Evolutionary conservation across 73 alveolate genomes (phyloP), one percentile per base, ranked within the genome.

Genomic region (Paraurostyla sp.): DNA sequence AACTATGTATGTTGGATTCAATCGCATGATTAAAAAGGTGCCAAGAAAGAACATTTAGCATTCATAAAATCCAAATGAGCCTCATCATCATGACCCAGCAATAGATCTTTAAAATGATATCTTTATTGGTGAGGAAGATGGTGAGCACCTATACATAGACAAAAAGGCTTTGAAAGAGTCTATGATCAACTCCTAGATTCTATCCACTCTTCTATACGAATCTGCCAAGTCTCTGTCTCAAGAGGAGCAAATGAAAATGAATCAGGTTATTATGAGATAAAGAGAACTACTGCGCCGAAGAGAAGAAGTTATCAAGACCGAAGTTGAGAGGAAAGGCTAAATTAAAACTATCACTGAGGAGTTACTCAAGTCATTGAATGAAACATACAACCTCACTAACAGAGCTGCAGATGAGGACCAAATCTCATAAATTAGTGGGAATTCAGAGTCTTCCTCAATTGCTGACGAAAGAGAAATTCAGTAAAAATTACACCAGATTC

Each of bases 1-100:
- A 78, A 41, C 83, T 73, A 85, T 91, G 76, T 85, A 85, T 45
- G 73, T 76, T 43, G 75, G 85, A 9, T 35, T 73, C 57, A 41
- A 80, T 15, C 83, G 87, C 25, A 63, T 90, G 56, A 16, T 71
- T 29, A 90, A 90, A 76, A 50, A 62, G 29, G 71, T 46, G 58
- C 54, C 52, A 38, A 43, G n/a, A 9, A 62, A 62, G 23, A 9
- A 36, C 16, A 52, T 27, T 30, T 63, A n/a, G n/a, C n/a, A n/a
- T n/a, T n/a, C n/a, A n/a, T n/a, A 52, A 51, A 48, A 48, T 23
- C 78, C 78, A 29, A 60, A 60, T 60, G 78, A 60, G 23, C 78
- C 78, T 27, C 51, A 60, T 60, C 50, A 33, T 9, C 9, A 29
- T 60, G 78, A 60, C 78, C 78, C 78, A n/a, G n/a, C n/a, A n/a